phyloP scores from a whole-genome alignment of 225 moss, liverwort and hornwort genomes.

The Neckera pumila region DNA sequence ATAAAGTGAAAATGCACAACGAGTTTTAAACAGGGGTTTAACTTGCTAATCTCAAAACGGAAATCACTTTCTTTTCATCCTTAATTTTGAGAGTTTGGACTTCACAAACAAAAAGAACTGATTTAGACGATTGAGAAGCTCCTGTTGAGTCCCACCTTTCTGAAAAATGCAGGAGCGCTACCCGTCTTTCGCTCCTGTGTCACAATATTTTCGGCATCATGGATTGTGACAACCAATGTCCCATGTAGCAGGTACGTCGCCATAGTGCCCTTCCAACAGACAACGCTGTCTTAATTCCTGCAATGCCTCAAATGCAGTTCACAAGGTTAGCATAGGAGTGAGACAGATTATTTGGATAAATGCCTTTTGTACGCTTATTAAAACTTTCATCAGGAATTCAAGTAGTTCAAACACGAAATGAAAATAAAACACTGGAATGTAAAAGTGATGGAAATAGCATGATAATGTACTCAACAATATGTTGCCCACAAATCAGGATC shows the following conservation, averaged over 20 bases:
- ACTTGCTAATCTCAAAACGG: background rate
- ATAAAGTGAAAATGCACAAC: background rate
- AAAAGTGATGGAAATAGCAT: background rate
- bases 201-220: constrained; percentile 32
- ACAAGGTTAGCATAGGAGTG: background rate
- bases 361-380: no score
- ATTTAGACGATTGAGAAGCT: background rate
- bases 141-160: constrained; percentile 22
- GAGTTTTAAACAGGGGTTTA: background rate
- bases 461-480: background rate
- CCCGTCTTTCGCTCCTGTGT: constrained; percentile 34
- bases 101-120: background rate
- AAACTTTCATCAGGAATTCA: background rate
- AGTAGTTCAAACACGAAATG: background rate
- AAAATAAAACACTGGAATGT: no score
- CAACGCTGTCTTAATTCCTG: background rate
- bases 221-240: constrained; percentile 42
- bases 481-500: background rate
- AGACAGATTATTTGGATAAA: background rate
- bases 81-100: background rate
- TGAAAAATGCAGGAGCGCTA: constrained; percentile 30
- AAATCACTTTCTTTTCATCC: background rate
- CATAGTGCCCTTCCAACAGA: constrained; percentile 9
- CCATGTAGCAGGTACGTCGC: constrained; percentile 54
- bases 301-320: background rate